Evolutionary conservation across 2,329 filamentous ascomycete genomes (phyloP), one percentile per base, ranked within the genome.

Genomic region (Penicillium capsulatum): DNA sequence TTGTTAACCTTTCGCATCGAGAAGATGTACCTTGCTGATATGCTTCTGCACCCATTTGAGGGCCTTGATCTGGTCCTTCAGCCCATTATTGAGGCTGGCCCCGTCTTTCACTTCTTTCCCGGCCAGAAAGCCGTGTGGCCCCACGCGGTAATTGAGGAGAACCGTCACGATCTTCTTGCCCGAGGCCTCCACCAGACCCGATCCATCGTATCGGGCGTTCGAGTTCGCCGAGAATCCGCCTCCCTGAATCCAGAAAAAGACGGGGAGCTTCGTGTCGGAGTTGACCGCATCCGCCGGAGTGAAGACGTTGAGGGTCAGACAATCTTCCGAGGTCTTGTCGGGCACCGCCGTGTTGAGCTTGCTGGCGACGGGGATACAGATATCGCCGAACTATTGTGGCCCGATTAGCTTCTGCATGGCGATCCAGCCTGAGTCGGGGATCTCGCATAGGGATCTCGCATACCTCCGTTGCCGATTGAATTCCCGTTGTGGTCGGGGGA

Each of bases 71-170:
- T 87, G 83, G 58, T 89, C 84, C 22, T 76, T 75, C 1, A 89
- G 67, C 1, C 85, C 85, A 50, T 80, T 81, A 59, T 89, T 89
- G 24, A 81, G 57, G 41, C 73, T 76, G 2, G 77, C 74, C 3
- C 64, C 49, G 48, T 44, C 20, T 20, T 65, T 49, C 1, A 81
- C 63, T 50, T 83, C 74, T 11, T 74, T 65, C 39, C 79, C 71
- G 2, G 78, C 76, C 9, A 90, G 70, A 57, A 89, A 90, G 0
- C 86, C 85, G 50, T 80, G 88, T 0, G 77, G 74, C 0, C 84
- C 84, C 8, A 90, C 83, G 4, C 86, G 80, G 58, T 90, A 89
- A 63, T 88, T 89, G 64, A 86, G 75, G 7, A 73, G 81, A 2
- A 90, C 82, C 0, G 87, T 77, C 0, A 90, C 66, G 17, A 88